Base-by-base conservation (phyloP, 2,329 filamentous ascomycete species). In the Ophiostoma piceae region DNA sequence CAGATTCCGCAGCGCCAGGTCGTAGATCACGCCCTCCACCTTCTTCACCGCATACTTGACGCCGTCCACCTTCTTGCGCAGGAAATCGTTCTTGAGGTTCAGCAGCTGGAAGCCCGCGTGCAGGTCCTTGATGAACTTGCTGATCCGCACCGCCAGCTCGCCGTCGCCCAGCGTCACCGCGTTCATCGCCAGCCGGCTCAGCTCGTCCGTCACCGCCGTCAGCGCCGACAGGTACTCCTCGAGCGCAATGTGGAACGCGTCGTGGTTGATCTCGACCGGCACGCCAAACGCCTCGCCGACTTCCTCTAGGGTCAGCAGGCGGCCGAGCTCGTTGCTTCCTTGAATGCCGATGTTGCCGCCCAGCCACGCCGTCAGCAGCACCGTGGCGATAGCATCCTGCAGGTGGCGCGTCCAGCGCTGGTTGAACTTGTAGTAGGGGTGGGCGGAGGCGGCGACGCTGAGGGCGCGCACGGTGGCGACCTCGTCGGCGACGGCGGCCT, bases 41-140 rank as follows among this genome's bases (percentile, higher is more conserved):
- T 96, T 94, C 84, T 98, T 99, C 76, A 99, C 92, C 76, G 91
- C 90, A 78, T 99, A 99, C 84, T 99, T 99, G 80, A 99, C 91
- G 5, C 90, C 91, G 80, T 99, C 95, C 70, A 92, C 92, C 72
- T 92, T 86, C 81, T 93, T 92, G 71, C 95, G 87, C 76, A 99
- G 81, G 29, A 89, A 88, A 78, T 99, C 95, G 76, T 99, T 99
- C 85, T 98, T 98, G 75, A 99, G 84, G 78, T 99, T 99, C 74
- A 99, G 86, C 74, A 98, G 87, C 84, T 98, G 95, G 81, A 99
- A 99, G 19, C 94, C 95, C 2, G 94, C 92, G 76, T 97, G 94
- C 51, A 99, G 81, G 77, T 98, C 94, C 82, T 97, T 97, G 82
- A 97, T 89, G 78, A 98, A 98, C 73, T 88, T 86, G 78, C 91